These are phyloP conservation scores for Passiflora organensis DNA, from an alignment of 345 rosid genomes.

Conservation along the genomic window DNA sequence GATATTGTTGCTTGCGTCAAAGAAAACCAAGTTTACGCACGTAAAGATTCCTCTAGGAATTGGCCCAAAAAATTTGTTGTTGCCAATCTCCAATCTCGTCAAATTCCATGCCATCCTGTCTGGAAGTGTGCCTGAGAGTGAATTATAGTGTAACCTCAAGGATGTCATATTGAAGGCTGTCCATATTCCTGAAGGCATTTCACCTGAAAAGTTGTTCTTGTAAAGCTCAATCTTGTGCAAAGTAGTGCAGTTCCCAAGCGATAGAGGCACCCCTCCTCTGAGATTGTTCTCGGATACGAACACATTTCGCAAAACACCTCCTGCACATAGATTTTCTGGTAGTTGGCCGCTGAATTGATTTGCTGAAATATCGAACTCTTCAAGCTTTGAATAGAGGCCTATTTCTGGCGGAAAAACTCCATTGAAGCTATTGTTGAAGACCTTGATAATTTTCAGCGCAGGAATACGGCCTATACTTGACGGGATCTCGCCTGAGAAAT, in stretches of 20 bases:
- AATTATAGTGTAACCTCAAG: slow-evolving; percentile 55
- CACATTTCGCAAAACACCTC: slow-evolving; percentile 51
- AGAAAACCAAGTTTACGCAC: slow-evolving; percentile 50
- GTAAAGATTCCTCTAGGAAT: slow-evolving; percentile 46
- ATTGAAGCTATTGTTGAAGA: slow-evolving; percentile 54
- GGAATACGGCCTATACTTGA: slow-evolving; percentile 49
- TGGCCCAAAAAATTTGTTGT: slow-evolving; percentile 69
- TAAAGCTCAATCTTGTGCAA: slow-evolving; percentile 59
- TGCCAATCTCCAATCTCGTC: slow-evolving; percentile 56
- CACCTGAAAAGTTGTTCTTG: slow-evolving; percentile 67
- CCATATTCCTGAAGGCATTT: slow-evolving; percentile 73
- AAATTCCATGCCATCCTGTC: slow-evolving; percentile 53
- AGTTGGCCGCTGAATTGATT: slow-evolving; percentile 62
- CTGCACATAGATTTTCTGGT: slow-evolving; percentile 64
- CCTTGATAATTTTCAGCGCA: slow-evolving; percentile 21
- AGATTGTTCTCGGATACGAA: slow-evolving; percentile 62
- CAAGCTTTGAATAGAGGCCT: slow-evolving; percentile 62
- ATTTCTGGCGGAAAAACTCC: slow-evolving; percentile 66
- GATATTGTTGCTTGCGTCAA: slow-evolving; percentile 63
- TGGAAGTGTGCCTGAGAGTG: slow-evolving; percentile 65
- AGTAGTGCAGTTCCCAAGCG: slow-evolving; percentile 54
- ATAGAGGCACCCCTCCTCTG: slow-evolving; percentile 55
- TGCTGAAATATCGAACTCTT: slow-evolving; percentile 47
- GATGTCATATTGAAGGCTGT: slow-evolving; percentile 38
- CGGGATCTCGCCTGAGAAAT: slow-evolving; percentile 60